A percentile compares a stretch with the other conserved stretches of the same genome.
These are phyloP conservation scores for Crithidia thermophila DNA, from an alignment of 208 protist genomes.

Conservation along the genomic window DNA sequence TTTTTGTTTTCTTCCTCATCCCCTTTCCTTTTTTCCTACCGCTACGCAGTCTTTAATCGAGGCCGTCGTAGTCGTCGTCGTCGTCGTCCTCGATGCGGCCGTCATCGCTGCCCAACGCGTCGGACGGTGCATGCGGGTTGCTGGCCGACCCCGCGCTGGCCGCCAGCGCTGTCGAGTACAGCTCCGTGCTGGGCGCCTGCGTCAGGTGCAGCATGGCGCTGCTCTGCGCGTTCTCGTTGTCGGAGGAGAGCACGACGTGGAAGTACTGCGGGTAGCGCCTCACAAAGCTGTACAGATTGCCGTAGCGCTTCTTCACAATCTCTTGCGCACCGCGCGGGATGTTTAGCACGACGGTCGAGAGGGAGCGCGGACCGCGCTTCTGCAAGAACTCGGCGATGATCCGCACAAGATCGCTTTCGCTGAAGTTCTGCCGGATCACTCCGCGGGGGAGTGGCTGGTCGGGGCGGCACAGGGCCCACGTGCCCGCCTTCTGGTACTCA, in stretches of 20 bases:
- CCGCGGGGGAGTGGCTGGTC: constrained; percentile 81
- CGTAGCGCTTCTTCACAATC: constrained; percentile 66
- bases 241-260: constrained; percentile 72
- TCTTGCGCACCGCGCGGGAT: constrained; percentile 83
- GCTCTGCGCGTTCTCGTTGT: constrained; percentile 63
- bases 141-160: constrained; percentile 2
- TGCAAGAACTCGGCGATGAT: constrained; percentile 83
- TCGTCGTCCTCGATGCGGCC: constrained; percentile 17
- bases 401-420: constrained; percentile 75
- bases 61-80: constrained; percentile 30
- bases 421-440: constrained; percentile 80
- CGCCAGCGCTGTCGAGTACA: constrained; percentile 25
- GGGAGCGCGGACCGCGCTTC: constrained; percentile 38
- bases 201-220: constrained; percentile 80
- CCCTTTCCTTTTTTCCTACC: background rate
- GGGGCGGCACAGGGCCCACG: constrained; percentile 74
- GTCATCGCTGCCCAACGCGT: constrained; percentile 1
- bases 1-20: background rate
- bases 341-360: constrained; percentile 58
- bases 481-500: constrained; percentile 73
- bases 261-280: constrained; percentile 81
- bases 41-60: constrained; percentile 2
- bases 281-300: constrained; percentile 80
- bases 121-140: constrained; percentile 17
- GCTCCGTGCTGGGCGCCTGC: constrained; percentile 46